Evolutionary conservation across 2,329 filamentous ascomycete genomes (phyloP), one percentile per base, ranked within the genome.

Genomic region (Camptophora hylomeconis): DNA sequence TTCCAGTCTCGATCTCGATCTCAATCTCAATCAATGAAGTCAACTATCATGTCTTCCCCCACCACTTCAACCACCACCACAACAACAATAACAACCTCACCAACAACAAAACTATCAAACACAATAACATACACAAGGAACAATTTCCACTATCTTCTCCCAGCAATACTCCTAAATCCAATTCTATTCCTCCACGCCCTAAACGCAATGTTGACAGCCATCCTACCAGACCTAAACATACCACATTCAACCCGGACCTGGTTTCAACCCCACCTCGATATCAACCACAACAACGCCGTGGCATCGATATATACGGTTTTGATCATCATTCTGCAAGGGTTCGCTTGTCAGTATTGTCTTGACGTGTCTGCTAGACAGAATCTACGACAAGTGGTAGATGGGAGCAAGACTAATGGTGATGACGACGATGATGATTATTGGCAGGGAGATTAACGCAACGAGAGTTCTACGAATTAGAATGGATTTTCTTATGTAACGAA

Each of bases 321-420:
- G n/a, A n/a, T n/a, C n/a, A n/a, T 39, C 43, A 8, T 32, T 56
- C n/a, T 57, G 54, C 31, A 56, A 50, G 50, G 42, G 44, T 20
- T 58, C 56, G 32, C 56, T 54, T 12, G 38, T 44, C 7, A 28
- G 56, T 25, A 56, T 58, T 48, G 52, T 58, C 5, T 33, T 48
- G 7, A 32, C 54, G 6, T 54, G 58, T 28, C 32, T 56, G 16
- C 50, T 12, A 21, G 33, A n/a, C 36, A 37, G 17, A 26, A 17
- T n/a, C 28, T 20, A 5, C 12, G 24, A 21, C 14, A 20, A 29
- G 12, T 19, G 14, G 9, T 10, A 15, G 15, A 28, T n/a, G n/a
- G 24, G 22, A 5, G 13, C 17, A 17, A 20, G 20, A 26, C 13
- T 3, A 24, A n/a, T 20, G 16, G 11, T 14, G 21, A 15, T 11